A percentile compares a stretch with the other conserved stretches of the same genome.
phyloP scores from a whole-genome alignment of 2,329 filamentous ascomycete species.

The Exophiala mesophila region DNA sequence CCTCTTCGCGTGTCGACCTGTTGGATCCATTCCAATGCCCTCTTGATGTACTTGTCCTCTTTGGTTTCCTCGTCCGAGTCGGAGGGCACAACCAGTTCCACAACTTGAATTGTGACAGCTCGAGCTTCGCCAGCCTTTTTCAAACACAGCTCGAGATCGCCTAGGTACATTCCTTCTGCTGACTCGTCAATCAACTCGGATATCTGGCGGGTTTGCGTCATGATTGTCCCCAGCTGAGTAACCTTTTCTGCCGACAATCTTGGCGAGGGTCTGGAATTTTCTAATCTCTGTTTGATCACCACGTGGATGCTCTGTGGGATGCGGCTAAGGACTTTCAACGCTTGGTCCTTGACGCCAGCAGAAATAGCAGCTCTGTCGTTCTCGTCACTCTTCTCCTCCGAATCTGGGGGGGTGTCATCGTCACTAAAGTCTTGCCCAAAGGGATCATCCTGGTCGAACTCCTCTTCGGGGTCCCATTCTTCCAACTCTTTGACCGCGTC shows the following conservation, averaged over 20 bases:
- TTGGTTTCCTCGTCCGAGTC: constrained; percentile 20
- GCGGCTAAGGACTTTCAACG: constrained; percentile 40
- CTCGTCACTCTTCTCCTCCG: constrained; percentile 19
- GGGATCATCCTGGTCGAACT: constrained; percentile 50
- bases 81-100: constrained; percentile 19
- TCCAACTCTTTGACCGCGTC: constrained; percentile 83
- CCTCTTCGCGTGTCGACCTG: constrained; percentile 25
- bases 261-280: constrained; percentile 28
- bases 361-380: constrained; percentile 32
- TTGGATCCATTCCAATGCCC: constrained; percentile 30
- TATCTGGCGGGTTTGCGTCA: constrained; percentile 33
- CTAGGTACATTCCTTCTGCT: constrained; percentile 43
- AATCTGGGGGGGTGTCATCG: constrained; percentile 26
- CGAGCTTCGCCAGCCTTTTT: constrained; percentile 26
- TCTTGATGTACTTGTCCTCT: constrained; percentile 31
- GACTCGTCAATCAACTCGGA: constrained; percentile 42
- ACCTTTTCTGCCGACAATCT: constrained; percentile 17
- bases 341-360: constrained; percentile 37
- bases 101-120: constrained; percentile 23
- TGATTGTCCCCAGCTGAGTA: constrained; percentile 33
- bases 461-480: constrained; percentile 75
- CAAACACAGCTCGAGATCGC: constrained; percentile 30
- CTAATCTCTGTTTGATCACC: constrained; percentile 39
- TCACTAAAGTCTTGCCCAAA: constrained; percentile 32
- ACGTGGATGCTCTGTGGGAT: constrained; percentile 41